These are phyloP conservation scores for Arctium minus DNA, from an alignment of 129 eudicot genomes.

Conservation along the genomic window DNA sequence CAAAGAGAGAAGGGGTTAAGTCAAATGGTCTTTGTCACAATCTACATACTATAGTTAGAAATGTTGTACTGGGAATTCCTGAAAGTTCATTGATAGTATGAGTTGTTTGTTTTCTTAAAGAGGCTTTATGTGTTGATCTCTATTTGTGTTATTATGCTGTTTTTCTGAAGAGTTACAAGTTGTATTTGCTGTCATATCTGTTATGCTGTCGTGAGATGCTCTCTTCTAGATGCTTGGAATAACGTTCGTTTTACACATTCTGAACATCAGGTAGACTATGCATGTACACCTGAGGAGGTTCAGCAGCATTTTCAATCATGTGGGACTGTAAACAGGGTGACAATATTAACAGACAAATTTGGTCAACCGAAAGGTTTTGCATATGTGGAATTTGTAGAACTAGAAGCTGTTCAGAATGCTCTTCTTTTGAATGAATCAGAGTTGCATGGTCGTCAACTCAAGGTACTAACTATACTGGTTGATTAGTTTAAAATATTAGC, in stretches of 20 bases:
- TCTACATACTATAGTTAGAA: neutral
- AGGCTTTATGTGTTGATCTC: neutral
- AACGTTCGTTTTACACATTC: neutral
- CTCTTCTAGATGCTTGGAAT: constrained; percentile 1
- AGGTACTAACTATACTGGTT: constrained; percentile 45
- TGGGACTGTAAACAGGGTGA: constrained; percentile 85
- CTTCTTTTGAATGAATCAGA: constrained; percentile 73
- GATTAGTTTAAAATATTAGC: neutral
- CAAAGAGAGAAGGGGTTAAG: neutral
- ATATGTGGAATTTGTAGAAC: constrained; percentile 77
- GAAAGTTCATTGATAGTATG: neutral
- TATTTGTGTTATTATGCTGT: neutral
- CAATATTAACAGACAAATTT: constrained; percentile 82
- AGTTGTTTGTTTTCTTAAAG: neutral
- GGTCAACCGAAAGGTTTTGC: constrained; percentile 97
- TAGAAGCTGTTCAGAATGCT: constrained; percentile 80
- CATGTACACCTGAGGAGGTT: constrained; percentile 93
- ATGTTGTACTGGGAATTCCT: neutral
- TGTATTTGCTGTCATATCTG: neutral
- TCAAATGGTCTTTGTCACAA: neutral
- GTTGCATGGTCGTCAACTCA: constrained; percentile 89
- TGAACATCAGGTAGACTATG: constrained; percentile 78
- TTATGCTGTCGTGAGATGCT: neutral
- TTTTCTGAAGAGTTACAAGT: neutral
- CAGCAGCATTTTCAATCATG: constrained; percentile 90